Evolutionary conservation across 306 rosid species (phyloP), one percentile per base, ranked within the genome.

Genomic region (Casuarina glauca): DNA sequence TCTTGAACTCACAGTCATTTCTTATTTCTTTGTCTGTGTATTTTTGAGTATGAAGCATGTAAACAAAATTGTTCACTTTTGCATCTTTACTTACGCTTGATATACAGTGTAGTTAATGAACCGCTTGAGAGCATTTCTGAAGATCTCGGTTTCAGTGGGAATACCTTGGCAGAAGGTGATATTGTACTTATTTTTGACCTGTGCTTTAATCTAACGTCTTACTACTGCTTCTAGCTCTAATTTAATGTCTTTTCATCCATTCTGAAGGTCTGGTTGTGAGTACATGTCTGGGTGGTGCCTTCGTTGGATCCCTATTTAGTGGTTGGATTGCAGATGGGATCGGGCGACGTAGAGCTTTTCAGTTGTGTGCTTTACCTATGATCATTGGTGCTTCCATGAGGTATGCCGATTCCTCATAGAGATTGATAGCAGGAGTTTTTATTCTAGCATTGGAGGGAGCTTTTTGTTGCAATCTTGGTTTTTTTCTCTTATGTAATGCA

Each of bases 321-420:
- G 98, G 97, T n/a, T 92, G 91, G 93, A 80, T 92, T 83, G 95
- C 97, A 78, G 98, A 95, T 82, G 96, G 91, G n/a, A 78, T 95
- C 69, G 98, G 98, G 62, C 97, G 98, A 60, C 97, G 97, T 6
- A 92, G 86, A 86, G 92, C 97, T 83, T 92, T 95, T 87, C 98
- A 92, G 82, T 85, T 95, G 76, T 87, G 84, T 87, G 90, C 98
- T 57, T 77, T 95, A 82, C 97, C 97, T 46, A 92, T 95, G 97
- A 92, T 92, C 78, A 76, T 92, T 19, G 98, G 98, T 78, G 93
- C 98, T 87, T 85, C 77, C 76, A 81, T 91, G 84, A 95, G 98
- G 98, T 95, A 41, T 70, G 69, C 70, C 41, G 60, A 48, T 36
- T 42, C 50, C 44, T 11, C 44, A 57, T 42, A 74, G 32, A 26